Evolutionary conservation across 306 rosid species (phyloP).

Genomic region (Pyrus bretschneideri): DNA sequence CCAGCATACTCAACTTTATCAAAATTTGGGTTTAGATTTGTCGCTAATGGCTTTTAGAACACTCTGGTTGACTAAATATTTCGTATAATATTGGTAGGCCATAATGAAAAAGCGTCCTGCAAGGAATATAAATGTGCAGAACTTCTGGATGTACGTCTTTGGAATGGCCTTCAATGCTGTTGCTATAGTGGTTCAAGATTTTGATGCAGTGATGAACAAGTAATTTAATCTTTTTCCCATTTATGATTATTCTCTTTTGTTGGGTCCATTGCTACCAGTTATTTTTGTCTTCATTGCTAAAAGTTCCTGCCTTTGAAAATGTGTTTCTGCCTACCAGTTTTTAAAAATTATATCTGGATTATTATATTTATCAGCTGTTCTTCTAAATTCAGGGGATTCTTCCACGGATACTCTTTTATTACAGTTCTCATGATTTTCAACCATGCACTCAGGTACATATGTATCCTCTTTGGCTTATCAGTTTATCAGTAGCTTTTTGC

Average conservation of each 20-base stretch:
- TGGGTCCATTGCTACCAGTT: background rate
- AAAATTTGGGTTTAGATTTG: background rate
- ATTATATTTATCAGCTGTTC: conserved; percentile 8
- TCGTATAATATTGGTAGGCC: conserved; percentile 51
- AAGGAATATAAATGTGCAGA: conserved; percentile 88
- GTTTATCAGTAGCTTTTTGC: background rate
- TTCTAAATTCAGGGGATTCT: conserved; percentile 72
- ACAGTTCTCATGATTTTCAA: conserved; percentile 88
- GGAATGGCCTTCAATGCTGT: conserved; percentile 89
- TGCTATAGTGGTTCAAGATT: conserved; percentile 93
- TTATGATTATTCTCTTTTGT: conserved; percentile 20
- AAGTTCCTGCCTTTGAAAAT: background rate
- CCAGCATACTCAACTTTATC: background rate
- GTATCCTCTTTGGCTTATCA: background rate
- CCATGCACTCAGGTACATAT: conserved; percentile 82
- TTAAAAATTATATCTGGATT: background rate
- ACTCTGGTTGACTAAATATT: background rate
- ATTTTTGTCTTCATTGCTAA: conserved; percentile 4
- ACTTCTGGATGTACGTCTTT: conserved; percentile 90
- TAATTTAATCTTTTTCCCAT: conserved; percentile 32
- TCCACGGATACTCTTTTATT: conserved; percentile 81
- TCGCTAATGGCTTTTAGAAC: background rate
- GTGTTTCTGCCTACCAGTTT: background rate
- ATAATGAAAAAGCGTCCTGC: conserved; percentile 94
- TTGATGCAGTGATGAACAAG: conserved; percentile 83